Base-by-base conservation (phyloP, 202 grass and related monocot genomes). In the Bolboschoenoplectus hybrid region DNA sequence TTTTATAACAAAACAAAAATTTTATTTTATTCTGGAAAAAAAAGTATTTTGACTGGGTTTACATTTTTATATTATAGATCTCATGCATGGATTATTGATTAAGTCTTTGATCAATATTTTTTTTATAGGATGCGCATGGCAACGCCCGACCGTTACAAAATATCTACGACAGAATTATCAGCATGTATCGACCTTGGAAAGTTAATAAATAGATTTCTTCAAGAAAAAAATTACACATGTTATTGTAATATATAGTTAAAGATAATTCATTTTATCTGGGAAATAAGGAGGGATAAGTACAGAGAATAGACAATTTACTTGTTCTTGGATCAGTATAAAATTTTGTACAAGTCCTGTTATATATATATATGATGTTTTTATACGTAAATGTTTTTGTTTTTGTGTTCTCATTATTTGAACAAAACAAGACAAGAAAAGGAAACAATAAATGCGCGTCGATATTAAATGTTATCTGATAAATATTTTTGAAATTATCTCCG, bases 161-260 rank as follows among this genome's bases (percentile, higher is more conserved):
- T 56, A 78, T 55, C 49, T 78, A 57, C n/a, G 49, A 55, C 34
- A 57, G 74, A 53, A 53, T 78, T 1, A 78, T 78, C 45, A 52
- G 19, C 17, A 52, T 78, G 46, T 78, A 78, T 32, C 46, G 46
- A 19, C 74, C 74, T 53, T 26, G 12, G 9, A 34, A 11, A 11
- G 11, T 66, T 35, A 19, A 66, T 35, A 65, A 36, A 2, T 38
- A 65, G 60, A 65, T 38, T 19, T 12, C 53, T 56, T 14, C 10
- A 52, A 52, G 50, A 2, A 52, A 52, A 13, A 52, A 11, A 16
- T 56, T 26, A 26, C 26, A 26, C 26, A 26, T 4, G 52, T 56
- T 56, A 56, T 56, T 65, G 10, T 65, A 65, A 56, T 56, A 56
- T 56, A 38, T 56, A 65, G 5, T 9, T 7, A 61, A 1, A 61